A percentile compares a stretch with the other conserved stretches of the same genome.
phyloP scores from a whole-genome alignment of 2,329 filamentous ascomycete genomes.

The Ceratocystiopsis sp. region DNA sequence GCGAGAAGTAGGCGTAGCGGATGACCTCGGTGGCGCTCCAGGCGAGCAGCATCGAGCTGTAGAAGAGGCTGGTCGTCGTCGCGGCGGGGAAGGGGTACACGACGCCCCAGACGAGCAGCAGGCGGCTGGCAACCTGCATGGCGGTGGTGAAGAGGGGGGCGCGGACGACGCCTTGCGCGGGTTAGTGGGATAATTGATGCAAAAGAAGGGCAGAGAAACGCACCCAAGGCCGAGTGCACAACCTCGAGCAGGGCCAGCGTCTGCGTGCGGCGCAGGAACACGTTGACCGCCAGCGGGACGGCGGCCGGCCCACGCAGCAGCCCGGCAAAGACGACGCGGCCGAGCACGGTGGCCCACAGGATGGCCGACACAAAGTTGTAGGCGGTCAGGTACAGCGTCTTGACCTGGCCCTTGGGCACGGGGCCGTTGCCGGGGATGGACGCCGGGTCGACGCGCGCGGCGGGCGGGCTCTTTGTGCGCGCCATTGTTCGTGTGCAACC shows the following conservation, averaged over 20 bases:
- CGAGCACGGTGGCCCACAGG: slow-evolving; percentile 65
- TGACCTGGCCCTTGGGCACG: too few species aligned
- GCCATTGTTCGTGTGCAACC: too few species aligned
- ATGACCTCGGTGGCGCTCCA: slow-evolving; percentile 89
- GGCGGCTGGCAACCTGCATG: slow-evolving; percentile 78
- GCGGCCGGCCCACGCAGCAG: slow-evolving; percentile 34
- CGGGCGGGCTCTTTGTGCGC: too few species aligned
- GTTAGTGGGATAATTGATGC: not conserved
- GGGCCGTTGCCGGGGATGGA: too few species aligned
- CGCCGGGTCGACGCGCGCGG: too few species aligned
- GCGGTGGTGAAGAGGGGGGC: slow-evolving; percentile 69
- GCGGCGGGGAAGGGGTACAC: slow-evolving; percentile 56
- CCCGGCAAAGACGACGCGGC: slow-evolving; percentile 42
- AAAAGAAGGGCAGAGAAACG: slow-evolving; percentile 10
- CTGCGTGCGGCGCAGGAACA: slow-evolving; percentile 65
- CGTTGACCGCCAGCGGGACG: slow-evolving; percentile 45
- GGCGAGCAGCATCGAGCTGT: slow-evolving; percentile 64
- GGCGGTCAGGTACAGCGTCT: slow-evolving; percentile 52
- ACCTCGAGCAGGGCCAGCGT: slow-evolving; percentile 72
- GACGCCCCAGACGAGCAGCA: slow-evolving; percentile 79
- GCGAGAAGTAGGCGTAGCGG: slow-evolving; percentile 80
- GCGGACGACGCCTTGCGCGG: slow-evolving; percentile 54
- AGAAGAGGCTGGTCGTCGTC: slow-evolving; percentile 38
- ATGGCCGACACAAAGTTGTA: slow-evolving; percentile 71
- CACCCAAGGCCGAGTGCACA: slow-evolving; percentile 62